phyloP scores from a whole-genome alignment of 164 flowering plant species.

The Magnolia sinica region DNA sequence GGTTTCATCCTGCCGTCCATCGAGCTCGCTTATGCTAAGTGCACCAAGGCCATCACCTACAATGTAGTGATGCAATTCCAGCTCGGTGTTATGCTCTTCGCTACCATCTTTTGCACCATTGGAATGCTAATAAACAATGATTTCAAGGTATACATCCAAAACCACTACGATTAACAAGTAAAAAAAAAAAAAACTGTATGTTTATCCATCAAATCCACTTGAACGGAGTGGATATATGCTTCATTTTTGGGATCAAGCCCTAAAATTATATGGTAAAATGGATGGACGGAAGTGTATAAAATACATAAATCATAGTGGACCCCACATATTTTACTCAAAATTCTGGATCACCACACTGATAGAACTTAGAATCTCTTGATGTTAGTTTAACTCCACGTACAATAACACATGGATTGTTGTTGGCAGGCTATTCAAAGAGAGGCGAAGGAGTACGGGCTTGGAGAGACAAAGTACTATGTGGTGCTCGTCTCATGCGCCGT shows the following conservation, averaged over 20 bases:
- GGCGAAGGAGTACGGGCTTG: constrained; percentile 40
- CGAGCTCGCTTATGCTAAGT: constrained; percentile 3
- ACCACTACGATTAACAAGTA: too few relatives aligned
- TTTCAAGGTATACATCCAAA: neutral
- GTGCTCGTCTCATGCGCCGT: constrained; percentile 33
- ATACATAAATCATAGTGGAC: too few relatives aligned
- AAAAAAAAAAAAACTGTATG: too few relatives aligned
- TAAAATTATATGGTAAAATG: too few relatives aligned
- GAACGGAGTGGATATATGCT: too few relatives aligned
- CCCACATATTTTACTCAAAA: too few relatives aligned
- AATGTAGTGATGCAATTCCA: neutral
- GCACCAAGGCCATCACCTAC: constrained; percentile 1
- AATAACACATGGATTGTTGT: neutral
- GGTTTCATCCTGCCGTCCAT: constrained; percentile 1
- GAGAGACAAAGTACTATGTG: constrained; percentile 39
- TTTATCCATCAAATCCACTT: too few relatives aligned
- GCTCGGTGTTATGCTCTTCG: neutral
- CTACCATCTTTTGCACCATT: constrained; percentile 2
- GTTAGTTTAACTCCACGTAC: too few relatives aligned
- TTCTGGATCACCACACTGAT: too few relatives aligned
- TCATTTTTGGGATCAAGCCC: too few relatives aligned
- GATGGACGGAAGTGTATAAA: too few relatives aligned
- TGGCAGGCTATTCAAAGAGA: constrained; percentile 50
- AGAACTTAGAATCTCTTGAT: too few relatives aligned
- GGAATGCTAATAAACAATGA: constrained; percentile 6